A percentile compares a stretch with the other conserved stretches of the same genome.
Evolutionary conservation across 441 rosid genomes (phyloP).

Genomic region (Gossypium lobatum): DNA sequence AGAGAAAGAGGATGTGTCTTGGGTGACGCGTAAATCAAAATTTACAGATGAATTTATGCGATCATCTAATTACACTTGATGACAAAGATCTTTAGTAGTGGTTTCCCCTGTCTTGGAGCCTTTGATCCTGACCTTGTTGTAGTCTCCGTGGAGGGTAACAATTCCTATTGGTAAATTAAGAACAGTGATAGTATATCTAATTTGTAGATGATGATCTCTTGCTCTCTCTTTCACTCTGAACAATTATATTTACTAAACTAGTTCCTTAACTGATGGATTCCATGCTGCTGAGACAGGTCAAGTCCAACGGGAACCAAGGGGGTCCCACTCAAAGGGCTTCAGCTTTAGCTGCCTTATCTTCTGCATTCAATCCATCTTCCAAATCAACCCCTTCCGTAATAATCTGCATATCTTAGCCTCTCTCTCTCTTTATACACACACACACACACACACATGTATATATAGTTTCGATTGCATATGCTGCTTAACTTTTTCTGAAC

Average conservation of each 20-base stretch:
- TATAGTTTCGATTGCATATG: background rate
- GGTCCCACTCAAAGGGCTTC: constrained; percentile 99
- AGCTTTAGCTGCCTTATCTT: constrained; percentile 90
- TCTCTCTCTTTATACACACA: background rate
- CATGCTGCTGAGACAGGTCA: constrained; percentile 48
- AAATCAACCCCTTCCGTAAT: constrained; percentile 42
- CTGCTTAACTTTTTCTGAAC: background rate
- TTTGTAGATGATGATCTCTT: background rate
- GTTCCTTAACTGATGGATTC: constrained; percentile 13
- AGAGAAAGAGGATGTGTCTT: background rate
- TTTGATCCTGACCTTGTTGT: constrained; percentile 1
- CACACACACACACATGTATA: background rate
- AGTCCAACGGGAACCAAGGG: constrained; percentile 70
- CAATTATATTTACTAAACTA: background rate
- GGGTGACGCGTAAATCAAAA: background rate
- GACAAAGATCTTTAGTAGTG: background rate
- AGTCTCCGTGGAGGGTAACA: background rate
- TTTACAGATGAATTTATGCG: constrained; percentile 3
- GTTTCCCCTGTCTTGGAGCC: background rate
- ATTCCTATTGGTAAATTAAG: background rate
- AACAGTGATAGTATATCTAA: background rate
- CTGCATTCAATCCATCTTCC: constrained; percentile 78
- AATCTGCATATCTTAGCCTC: constrained; percentile 7
- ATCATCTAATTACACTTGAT: background rate
- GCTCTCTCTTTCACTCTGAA: constrained; percentile 5